A percentile compares a stretch with the other conserved stretches of the same genome.
Conservation (phyloP, 2,329 filamentous ascomycete genomes). For the Fusarium subtropicale region DNA sequence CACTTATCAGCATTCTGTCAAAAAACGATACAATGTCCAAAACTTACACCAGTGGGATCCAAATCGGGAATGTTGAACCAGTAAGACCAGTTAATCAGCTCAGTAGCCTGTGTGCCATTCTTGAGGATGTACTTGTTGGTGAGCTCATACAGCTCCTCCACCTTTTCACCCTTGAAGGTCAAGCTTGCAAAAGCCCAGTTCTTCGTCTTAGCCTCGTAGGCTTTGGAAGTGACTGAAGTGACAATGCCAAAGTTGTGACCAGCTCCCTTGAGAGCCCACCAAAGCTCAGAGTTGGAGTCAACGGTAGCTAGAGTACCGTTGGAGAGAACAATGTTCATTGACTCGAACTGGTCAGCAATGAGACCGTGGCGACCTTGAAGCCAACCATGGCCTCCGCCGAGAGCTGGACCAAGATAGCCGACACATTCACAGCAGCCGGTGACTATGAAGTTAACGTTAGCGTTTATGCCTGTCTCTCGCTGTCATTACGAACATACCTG, state of each 20-base stretch:
- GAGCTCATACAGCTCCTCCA: slow-evolving; percentile 59
- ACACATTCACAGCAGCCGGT: slow-evolving; percentile 45
- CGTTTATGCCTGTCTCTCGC: no score
- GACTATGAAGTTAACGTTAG: slow-evolving; percentile 2
- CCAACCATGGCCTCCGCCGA: slow-evolving; percentile 49
- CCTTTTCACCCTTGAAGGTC: slow-evolving; percentile 60
- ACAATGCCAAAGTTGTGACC: slow-evolving; percentile 52
- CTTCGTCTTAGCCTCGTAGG: slow-evolving; percentile 41
- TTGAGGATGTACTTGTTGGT: slow-evolving; percentile 59
- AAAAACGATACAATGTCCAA: accelerated
- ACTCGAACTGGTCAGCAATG: slow-evolving; percentile 50
- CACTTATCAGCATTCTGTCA: background rate
- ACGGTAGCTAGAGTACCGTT: slow-evolving; percentile 43
- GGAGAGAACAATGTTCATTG: slow-evolving; percentile 49
- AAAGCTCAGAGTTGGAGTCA: slow-evolving; percentile 46
- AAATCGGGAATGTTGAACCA: slow-evolving; percentile 55
- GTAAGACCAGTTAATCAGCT: slow-evolving; percentile 63
- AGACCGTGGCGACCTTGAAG: slow-evolving; percentile 46
- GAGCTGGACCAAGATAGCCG: slow-evolving; percentile 44
- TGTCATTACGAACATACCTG: background rate
- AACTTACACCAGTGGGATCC: slow-evolving; percentile 56
- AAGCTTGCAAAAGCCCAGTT: slow-evolving; percentile 51
- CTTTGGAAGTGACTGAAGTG: slow-evolving; percentile 47
- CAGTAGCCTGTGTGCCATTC: slow-evolving; percentile 52
- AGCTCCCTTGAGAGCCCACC: slow-evolving; percentile 51